A percentile compares a stretch with the other conserved stretches of the same genome.
Conservation (phyloP, 768 basidiomycete genomes). For the Chlorophyllum brunneum region DNA sequence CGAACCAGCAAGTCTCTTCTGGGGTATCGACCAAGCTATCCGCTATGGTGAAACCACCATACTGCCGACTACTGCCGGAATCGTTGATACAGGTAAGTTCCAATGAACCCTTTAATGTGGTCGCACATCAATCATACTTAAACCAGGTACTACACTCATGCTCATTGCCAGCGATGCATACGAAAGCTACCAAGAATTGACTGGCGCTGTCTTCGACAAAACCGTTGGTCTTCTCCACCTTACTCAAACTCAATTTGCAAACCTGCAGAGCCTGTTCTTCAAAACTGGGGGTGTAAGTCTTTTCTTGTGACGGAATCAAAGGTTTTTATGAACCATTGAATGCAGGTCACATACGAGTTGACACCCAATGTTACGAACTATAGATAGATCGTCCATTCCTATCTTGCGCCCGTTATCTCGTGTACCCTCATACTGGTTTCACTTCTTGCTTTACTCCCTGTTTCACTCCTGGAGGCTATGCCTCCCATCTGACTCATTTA, state of each 20-base stretch:
- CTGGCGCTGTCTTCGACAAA: slow-evolving; percentile 38
- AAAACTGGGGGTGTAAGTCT: slow-evolving; percentile 42
- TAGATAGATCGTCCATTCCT: too few species aligned
- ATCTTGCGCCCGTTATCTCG: too few species aligned
- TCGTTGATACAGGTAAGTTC: slow-evolving; percentile 51
- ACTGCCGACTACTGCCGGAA: slow-evolving; percentile 44
- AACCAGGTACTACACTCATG: slow-evolving; percentile 45
- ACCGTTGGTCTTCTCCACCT: slow-evolving; percentile 48
- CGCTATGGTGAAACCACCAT: slow-evolving; percentile 46
- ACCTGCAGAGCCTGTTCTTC: slow-evolving; percentile 56
- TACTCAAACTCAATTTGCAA: slow-evolving; percentile 45
- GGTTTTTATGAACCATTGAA: not conserved
- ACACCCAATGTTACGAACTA: too few species aligned
- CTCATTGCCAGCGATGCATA: slow-evolving; percentile 45
- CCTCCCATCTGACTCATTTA: too few species aligned
- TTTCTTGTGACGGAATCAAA: not conserved
- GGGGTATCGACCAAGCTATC: slow-evolving; percentile 59
- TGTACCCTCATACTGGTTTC: too few species aligned
- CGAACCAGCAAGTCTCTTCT: slow-evolving; percentile 43
- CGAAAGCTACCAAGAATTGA: slow-evolving; percentile 37
- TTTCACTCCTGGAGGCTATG: too few species aligned
- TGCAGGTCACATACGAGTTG: slow-evolving; percentile 47
- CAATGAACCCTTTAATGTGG: not conserved
- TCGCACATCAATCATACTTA: not conserved
- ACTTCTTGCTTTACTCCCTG: too few species aligned